These are phyloP conservation scores for Ustilago loliicola DNA, from an alignment of 1,284 basidiomycete genomes.

Conservation along the genomic window DNA sequence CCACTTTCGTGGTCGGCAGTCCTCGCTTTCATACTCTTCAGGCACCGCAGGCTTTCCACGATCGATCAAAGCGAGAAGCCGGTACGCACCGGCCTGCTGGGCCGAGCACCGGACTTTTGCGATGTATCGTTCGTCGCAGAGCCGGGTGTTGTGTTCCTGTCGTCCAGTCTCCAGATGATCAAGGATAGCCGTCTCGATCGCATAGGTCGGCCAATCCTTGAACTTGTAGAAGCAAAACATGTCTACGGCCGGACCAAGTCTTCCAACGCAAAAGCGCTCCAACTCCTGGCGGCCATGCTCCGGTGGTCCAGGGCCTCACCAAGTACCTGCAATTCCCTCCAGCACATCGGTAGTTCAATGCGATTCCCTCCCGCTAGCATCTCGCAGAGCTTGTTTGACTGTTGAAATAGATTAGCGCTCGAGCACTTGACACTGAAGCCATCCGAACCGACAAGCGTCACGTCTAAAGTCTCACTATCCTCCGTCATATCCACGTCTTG, in stretches of 20 bases:
- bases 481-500: neutral
- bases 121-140: neutral
- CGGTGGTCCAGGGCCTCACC: neutral
- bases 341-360: neutral
- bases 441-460: neutral
- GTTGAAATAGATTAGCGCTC: neutral
- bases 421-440: neutral
- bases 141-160: neutral
- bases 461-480: neutral
- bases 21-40: neutral
- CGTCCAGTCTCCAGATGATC: neutral
- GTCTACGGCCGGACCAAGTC: constrained; percentile 4
- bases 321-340: neutral
- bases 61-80: neutral
- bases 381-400: neutral
- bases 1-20: constrained; percentile 7
- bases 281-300: neutral
- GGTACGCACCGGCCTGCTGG: neutral
- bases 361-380: neutral
- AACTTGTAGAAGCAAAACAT: constrained; percentile 8
- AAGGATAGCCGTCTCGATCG: neutral
- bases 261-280: neutral
- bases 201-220: neutral
- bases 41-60: neutral
- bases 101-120: neutral